Evolutionary conservation across 306 rosid species (phyloP).

Genomic region (Inga oerstediana): DNA sequence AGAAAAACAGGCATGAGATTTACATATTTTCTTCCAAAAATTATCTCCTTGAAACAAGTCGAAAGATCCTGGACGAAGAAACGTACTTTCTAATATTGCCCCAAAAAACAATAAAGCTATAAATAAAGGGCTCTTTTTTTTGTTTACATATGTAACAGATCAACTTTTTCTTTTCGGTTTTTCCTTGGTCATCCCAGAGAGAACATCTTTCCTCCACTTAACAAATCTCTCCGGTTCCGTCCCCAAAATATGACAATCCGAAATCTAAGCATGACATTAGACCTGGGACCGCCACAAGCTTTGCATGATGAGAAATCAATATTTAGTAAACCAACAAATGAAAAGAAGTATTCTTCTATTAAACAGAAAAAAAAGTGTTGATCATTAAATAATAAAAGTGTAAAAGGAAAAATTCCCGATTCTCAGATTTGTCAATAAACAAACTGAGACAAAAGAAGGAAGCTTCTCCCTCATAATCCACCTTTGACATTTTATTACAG

Average conservation of each 20-base stretch:
- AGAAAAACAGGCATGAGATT: neutral
- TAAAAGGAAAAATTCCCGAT: neutral
- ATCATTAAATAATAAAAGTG: neutral
- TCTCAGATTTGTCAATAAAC: neutral
- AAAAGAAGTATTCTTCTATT: neutral
- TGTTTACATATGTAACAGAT: too few relatives aligned
- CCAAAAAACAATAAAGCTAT: too few relatives aligned
- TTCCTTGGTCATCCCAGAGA: too few relatives aligned
- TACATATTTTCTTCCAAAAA: neutral
- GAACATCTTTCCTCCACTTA: too few relatives aligned
- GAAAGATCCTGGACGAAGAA: neutral
- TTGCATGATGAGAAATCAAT: neutral
- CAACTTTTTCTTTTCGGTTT: too few relatives aligned
- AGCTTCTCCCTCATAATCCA: neutral
- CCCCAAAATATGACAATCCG: too few relatives aligned
- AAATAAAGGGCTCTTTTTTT: too few relatives aligned
- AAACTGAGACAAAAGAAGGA: neutral
- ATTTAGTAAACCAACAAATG: neutral
- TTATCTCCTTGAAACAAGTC: neutral
- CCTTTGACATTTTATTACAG: neutral
- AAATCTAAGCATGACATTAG: neutral
- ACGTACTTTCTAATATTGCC: too few relatives aligned
- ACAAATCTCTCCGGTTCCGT: too few relatives aligned
- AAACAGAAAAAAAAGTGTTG: neutral
- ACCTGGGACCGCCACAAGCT: neutral